These are phyloP conservation scores for Haplographium delicatum DNA, from an alignment of 495 filamentous ascomycete species.

Conservation along the genomic window DNA sequence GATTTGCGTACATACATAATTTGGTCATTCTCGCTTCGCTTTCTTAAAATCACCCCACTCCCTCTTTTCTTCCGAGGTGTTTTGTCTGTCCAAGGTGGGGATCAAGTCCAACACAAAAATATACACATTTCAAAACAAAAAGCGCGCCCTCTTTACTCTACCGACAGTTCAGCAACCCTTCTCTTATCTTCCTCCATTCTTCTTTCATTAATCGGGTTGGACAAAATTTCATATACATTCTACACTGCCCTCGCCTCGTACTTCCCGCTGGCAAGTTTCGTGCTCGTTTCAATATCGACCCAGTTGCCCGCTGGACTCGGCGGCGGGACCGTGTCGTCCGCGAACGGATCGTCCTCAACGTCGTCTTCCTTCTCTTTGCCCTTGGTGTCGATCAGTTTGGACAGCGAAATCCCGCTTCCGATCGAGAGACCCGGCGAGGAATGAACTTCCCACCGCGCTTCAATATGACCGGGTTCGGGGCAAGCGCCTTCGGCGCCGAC, in stretches of 20 bases:
- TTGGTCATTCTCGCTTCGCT: no score
- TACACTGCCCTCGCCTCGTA: slow-evolving; percentile 46
- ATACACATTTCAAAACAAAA: no score
- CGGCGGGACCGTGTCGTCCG: slow-evolving; percentile 20
- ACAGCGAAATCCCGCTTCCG: slow-evolving; percentile 19
- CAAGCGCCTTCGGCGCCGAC: slow-evolving; percentile 64
- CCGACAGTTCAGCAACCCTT: no score
- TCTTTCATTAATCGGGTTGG: not conserved
- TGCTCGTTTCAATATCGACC: slow-evolving; percentile 65
- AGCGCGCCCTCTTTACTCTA: no score
- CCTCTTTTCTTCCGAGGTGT: no score
- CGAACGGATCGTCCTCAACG: slow-evolving; percentile 26
- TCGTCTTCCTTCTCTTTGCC: slow-evolving; percentile 24
- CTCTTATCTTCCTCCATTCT: no score
- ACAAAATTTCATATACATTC: not conserved
- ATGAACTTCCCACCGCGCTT: slow-evolving; percentile 68
- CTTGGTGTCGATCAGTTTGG: slow-evolving; percentile 20
- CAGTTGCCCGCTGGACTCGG: slow-evolving; percentile 47
- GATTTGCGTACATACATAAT: no score
- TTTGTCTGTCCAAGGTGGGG: no score
- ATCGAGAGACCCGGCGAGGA: not conserved
- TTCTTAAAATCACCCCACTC: no score
- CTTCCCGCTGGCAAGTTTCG: slow-evolving; percentile 74
- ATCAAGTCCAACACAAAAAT: no score
- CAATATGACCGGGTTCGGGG: slow-evolving; percentile 69